Percentiles rank a stretch among this genome's conserved stretches.
Evolutionary conservation across 192 early-diverging fungal genomes (phyloP).

Genomic region (Chytriomyces sp.): DNA sequence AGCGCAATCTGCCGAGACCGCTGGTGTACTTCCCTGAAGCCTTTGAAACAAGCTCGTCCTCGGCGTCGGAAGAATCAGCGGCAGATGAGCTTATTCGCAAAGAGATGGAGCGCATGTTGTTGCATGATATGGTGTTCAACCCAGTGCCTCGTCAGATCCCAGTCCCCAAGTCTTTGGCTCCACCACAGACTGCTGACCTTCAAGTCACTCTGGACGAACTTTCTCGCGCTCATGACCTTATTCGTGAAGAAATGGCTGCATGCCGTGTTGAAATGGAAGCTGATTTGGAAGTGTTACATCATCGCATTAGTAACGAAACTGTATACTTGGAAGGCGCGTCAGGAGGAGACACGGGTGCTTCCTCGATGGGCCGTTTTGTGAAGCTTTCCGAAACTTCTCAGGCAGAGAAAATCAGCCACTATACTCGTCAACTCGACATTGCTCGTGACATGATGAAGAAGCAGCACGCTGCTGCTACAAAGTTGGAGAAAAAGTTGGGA

Average conservation of each 20-base stretch:
- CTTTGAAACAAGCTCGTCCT: constrained; percentile 36
- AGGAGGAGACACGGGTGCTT: not conserved
- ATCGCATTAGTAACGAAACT: not conserved
- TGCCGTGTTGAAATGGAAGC: constrained; percentile 10
- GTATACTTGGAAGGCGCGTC: constrained; percentile 13
- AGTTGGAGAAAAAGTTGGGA: constrained; percentile 82
- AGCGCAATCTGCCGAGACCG: constrained; percentile 80
- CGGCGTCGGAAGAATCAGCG: not conserved
- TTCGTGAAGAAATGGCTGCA: constrained; percentile 55
- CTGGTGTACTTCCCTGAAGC: constrained; percentile 38
- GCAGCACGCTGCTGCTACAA: constrained; percentile 76
- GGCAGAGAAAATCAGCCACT: constrained; percentile 6
- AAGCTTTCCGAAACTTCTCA: not conserved
- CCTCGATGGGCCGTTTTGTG: constrained; percentile 15
- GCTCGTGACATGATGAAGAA: constrained; percentile 74
- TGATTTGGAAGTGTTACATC: not conserved
- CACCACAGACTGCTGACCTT: constrained; percentile 29
- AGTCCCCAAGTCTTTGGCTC: constrained; percentile 27
- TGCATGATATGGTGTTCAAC: constrained; percentile 72
- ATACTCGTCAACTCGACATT: constrained; percentile 46
- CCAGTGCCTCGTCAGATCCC: constrained; percentile 70
- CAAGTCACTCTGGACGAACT: constrained; percentile 67
- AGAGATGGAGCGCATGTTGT: constrained; percentile 65
- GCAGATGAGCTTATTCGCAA: not conserved
- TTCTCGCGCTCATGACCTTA: constrained; percentile 58